Conservation (phyloP, 108 stramenopile genomes). For the Skeletonema costatum region DNA sequence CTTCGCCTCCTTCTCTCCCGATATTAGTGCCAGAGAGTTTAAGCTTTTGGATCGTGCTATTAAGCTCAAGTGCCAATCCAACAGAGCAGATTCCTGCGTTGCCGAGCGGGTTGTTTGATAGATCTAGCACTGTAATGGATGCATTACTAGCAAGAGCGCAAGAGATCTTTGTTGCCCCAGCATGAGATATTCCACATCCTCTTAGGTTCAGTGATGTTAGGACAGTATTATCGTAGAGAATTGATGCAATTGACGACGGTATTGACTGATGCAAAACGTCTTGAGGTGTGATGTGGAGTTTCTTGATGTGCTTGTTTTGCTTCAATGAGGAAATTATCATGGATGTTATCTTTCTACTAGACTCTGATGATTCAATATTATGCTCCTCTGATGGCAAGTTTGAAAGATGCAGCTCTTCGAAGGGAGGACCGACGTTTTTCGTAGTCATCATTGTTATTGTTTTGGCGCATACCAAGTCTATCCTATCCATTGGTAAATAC, state of each 20-base stretch:
- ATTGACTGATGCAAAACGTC: neutral
- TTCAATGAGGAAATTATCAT: slow-evolving; percentile 1
- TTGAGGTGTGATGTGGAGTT: neutral
- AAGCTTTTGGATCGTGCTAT: neutral
- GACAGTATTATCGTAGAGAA: slow-evolving; percentile 4
- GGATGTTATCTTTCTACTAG: neutral
- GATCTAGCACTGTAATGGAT: neutral
- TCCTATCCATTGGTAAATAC: neutral
- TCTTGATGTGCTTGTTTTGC: slow-evolving; percentile 1
- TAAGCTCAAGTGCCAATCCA: slow-evolving; percentile 4
- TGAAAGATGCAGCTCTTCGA: slow-evolving; percentile 4
- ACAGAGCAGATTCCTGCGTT: slow-evolving; percentile 1
- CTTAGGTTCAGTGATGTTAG: neutral
- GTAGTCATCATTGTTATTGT: neutral
- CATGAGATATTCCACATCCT: slow-evolving; percentile 8
- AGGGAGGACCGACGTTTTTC: slow-evolving; percentile 2
- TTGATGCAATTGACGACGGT: slow-evolving; percentile 1
- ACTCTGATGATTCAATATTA: neutral
- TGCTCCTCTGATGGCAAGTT: neutral
- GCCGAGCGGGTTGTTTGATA: slow-evolving; percentile 12
- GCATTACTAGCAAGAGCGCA: slow-evolving; percentile 8
- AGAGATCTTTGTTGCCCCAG: slow-evolving; percentile 2
- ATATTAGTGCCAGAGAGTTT: slow-evolving; percentile 6
- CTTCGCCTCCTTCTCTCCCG: neutral
- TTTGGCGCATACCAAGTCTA: slow-evolving; percentile 4